Base-by-base conservation (phyloP, 139 green algal species). In the Eudorina sp. region DNA sequence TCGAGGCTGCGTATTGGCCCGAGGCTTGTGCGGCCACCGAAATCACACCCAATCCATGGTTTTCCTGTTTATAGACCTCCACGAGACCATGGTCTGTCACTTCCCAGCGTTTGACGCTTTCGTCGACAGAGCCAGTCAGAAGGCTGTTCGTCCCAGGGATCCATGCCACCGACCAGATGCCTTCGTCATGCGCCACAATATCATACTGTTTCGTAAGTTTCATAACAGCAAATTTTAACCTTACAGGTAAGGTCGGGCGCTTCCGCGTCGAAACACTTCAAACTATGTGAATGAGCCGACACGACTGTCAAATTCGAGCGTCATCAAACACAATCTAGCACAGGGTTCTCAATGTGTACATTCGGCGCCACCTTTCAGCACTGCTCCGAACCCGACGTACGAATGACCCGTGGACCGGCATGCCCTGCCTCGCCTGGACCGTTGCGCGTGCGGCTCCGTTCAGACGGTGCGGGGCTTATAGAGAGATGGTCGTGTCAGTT, bases 11-110 rank as follows among this genome's bases (percentile, higher is more conserved):
- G 34, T 92, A 96, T 31, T 86, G 74, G n/a, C 95, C 96, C 2
- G 82, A 93, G 72, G 84, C 18, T 79, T 98, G 92, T 0, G 96
- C 91, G 0, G 84, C 91, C 21, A 99, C 91, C 18, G 90, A 95
- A 40, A 99, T 91, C 16, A 97, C 97, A n/a, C 97, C 97, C 8
- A 99, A 91, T 3, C 94, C 93, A 55, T 98, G 93, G 19, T 96
- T 95, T 2, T 94, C 87, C 66, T 94, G 96, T 36, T 90, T 94
- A 66, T 96, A 92, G 23, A 66, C 66, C 27, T 75, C 77, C 21
- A 74, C 41, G n/a, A 92, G 41, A 4, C 91, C 89, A 27, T 93
- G 91, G 11, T 94, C 83, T 0, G 55, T 83, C 40, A 89, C 91
- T 19, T 94, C 79, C 95, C 95, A 98, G 4, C 95, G 79, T 69